phyloP scores from a whole-genome alignment of 805 yeast species.

The Metschnikowia colocasiae region DNA sequence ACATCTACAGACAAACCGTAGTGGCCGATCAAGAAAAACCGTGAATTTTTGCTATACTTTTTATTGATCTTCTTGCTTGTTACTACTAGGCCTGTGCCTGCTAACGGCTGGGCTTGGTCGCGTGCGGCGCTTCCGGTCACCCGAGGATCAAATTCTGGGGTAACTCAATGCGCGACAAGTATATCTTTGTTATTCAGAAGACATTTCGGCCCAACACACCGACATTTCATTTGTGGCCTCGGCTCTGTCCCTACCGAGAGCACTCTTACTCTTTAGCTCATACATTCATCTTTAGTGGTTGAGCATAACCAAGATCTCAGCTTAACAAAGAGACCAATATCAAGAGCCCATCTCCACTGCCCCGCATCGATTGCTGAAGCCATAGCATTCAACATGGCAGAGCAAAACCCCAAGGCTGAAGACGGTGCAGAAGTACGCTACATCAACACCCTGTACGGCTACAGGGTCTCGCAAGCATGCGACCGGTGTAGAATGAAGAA shows the following conservation, averaged over 20 bases:
- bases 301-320: background rate
- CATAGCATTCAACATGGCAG: background rate
- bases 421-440: constrained; percentile 16
- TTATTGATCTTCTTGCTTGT: no score
- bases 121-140: constrained; percentile 2
- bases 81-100: background rate
- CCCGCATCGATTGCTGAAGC: background rate
- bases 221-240: background rate
- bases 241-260: background rate
- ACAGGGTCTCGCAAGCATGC: constrained; percentile 75
- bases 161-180: constrained; percentile 1
- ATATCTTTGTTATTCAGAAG: background rate
- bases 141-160: constrained; percentile 6
- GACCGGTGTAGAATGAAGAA: constrained; percentile 76
- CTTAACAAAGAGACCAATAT: background rate
- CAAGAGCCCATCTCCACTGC: background rate
- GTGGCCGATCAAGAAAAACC: no score
- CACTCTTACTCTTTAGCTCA: background rate
- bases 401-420: background rate
- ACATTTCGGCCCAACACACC: background rate
- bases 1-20: no score
- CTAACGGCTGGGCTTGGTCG: background rate
- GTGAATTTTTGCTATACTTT: no score
- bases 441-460: constrained; percentile 36
- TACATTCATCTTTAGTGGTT: background rate